phyloP scores from a whole-genome alignment of 2,329 filamentous ascomycete species.

The Fusarium fujikuroi region DNA sequence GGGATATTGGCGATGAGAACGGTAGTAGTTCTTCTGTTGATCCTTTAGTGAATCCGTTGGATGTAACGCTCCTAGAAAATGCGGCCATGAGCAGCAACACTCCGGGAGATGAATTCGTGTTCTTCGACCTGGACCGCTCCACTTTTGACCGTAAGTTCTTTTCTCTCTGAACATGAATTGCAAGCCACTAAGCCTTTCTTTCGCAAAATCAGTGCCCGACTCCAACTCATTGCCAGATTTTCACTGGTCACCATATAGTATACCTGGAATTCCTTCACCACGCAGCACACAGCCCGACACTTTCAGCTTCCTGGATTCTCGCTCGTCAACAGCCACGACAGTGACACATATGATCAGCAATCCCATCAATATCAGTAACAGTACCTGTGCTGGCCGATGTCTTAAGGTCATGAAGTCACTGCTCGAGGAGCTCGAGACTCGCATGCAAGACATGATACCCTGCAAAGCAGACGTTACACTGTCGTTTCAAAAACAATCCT shows the following conservation, averaged over 20 bases:
- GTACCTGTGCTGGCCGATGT: not conserved
- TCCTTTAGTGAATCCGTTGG: not conserved
- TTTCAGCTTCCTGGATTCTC: not conserved
- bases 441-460: not conserved
- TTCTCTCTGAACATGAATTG: too few relatives aligned
- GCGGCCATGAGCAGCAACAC: not conserved
- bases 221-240: not conserved
- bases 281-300: not conserved
- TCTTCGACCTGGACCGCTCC: not conserved
- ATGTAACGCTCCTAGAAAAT: not conserved
- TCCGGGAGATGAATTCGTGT: not conserved
- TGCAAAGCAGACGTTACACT: not conserved
- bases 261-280: not conserved
- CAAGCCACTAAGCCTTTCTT: not conserved
- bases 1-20: fast-evolving
- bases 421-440: not conserved
- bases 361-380: not conserved
- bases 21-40: not conserved
- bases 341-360: not conserved
- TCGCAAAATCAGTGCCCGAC: not conserved
- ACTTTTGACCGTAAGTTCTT: not conserved
- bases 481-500: not conserved
- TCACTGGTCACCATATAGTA: not conserved
- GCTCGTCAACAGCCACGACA: not conserved
- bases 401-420: not conserved